Percentiles rank a stretch among this genome's conserved stretches.
These are phyloP conservation scores for Plectosphaerella plurivora DNA, from an alignment of 2,329 filamentous ascomycete species.

Conservation along the genomic window DNA sequence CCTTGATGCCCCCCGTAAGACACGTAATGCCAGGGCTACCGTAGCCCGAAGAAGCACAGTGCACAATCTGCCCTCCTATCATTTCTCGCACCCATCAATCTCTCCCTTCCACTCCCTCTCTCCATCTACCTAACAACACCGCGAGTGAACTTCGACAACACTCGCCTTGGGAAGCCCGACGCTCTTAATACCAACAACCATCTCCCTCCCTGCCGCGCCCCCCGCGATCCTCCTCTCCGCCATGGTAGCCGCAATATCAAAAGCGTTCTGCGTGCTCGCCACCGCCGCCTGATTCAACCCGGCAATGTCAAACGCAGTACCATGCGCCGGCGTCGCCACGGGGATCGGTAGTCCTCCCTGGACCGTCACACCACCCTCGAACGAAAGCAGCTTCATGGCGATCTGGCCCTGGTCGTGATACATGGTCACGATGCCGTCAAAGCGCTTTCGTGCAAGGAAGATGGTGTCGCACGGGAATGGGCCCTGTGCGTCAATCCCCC, in stretches of 20 bases:
- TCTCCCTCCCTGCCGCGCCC: background rate
- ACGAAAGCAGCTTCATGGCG: constrained; percentile 26
- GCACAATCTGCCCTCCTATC: too few species aligned
- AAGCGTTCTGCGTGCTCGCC: constrained; percentile 24
- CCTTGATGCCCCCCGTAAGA: too few species aligned
- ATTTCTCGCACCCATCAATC: too few species aligned
- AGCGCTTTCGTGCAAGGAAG: constrained; percentile 23
- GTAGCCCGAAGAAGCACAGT: too few species aligned
- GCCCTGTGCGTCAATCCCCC: constrained; percentile 22
- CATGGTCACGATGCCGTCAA: constrained; percentile 29
- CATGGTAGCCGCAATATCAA: constrained; percentile 24
- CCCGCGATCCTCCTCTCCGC: constrained; percentile 14
- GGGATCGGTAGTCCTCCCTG: constrained; percentile 25
- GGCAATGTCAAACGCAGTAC: background rate
- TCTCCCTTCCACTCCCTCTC: background rate
- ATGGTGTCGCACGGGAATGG: constrained; percentile 28
- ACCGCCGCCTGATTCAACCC: constrained; percentile 22
- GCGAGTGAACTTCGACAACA: background rate
- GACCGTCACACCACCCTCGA: constrained; percentile 27
- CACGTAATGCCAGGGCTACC: too few species aligned
- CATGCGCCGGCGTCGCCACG: constrained; percentile 17
- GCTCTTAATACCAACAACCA: background rate
- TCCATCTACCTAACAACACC: background rate
- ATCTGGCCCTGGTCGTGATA: constrained; percentile 31
- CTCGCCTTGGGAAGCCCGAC: background rate